Base-by-base conservation (phyloP, 164 flowering plant species). In the Vitis riparia region DNA sequence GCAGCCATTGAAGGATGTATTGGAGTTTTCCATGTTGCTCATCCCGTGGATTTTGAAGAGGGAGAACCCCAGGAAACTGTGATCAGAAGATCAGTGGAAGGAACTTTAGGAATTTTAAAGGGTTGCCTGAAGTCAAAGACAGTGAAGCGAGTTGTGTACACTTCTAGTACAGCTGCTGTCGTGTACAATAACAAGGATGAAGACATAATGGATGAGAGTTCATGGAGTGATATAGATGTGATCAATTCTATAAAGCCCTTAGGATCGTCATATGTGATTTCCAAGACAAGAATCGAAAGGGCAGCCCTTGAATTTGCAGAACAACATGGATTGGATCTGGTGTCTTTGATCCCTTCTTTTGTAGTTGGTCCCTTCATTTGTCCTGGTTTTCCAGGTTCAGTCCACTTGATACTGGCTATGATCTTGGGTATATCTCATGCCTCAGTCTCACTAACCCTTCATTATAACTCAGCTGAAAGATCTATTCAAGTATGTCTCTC, bases 1-100 rank as follows among this genome's bases (percentile, higher is more conserved):
- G 64, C 68, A 5, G 80, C 85, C 37, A 81, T 87, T 17, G 58
- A 76, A 1, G 89, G 91, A 3, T 87, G 91, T 72, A 47, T 48
- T 6, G 91, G 88, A 1, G 82, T 84, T 1, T 79, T 87, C 50
- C 86, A 84, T 63, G 72, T 85, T 0, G 86, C 88, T 9, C 74
- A 72, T 10, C 88, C 91, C 0, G 63, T 79, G 0, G 86, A 86
- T 55, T 62, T 79, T 9, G 74, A 48, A 29, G 79, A 55, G 7
- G 65, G 68, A 57, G 79, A 63, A 8, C 58, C 67, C 1, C 64
- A 76, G 10, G 74, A 71, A 16, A 13, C 17, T 0, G 62, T 66
- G 15, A 69, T 62, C 0, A 29, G 70, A 15, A 56, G 70, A 32
- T 52, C 78, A 2, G 1, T 80, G 9, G 66, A 73, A 9, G 83